Evolutionary conservation across 2,329 filamentous ascomycete species (phyloP), one percentile per base, ranked within the genome.

Genomic region (Aspergillus sp.): DNA sequence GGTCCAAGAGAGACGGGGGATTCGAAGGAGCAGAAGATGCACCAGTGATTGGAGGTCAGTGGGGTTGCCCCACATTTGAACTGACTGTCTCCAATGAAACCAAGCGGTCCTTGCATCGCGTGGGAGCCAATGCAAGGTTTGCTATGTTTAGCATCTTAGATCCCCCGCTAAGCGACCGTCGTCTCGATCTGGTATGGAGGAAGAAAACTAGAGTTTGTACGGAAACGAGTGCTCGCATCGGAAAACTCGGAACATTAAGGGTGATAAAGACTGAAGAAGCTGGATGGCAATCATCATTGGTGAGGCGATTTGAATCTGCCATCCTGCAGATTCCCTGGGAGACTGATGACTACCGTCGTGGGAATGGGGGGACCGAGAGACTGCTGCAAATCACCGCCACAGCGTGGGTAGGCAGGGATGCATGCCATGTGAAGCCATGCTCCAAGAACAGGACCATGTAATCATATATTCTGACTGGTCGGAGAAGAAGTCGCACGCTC

Each of bases 61-160:
- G 62, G 61, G 46, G 54, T 38, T 7, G 17, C 54, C 28, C 62
- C 62, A 61, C 60, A 28, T 22, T 11, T 13, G 25, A 34, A 25
- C n/a, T 15, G 23, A n/a, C n/a, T 31, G 31, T 19, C 17, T n/a
- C 62, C 64, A 65, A 68, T 64, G 28, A 62, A 9, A 52, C 19
- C 4, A 11, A 8, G 13, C 25, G 19, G 46, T 43, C 43, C 61
- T 63, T 63, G 56, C 66, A 64, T 65, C 57, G 59, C 47, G 30
- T 58, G 54, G 45, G 43, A 52, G 34, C 64, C 62, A 61, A 68
- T 69, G 68, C 63, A 67, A 66, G 66, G 61, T 59, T 62, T 66
- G 62, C 68, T 69, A 69, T 64, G 65, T 69, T 69, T 69, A 68
- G 68, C 64, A 69, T 61, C 62, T 62, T 66, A 65, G 66, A 69